Evolutionary conservation across 345 rosid species (phyloP), one percentile per base, ranked within the genome.

Genomic region (Brassica napus): DNA sequence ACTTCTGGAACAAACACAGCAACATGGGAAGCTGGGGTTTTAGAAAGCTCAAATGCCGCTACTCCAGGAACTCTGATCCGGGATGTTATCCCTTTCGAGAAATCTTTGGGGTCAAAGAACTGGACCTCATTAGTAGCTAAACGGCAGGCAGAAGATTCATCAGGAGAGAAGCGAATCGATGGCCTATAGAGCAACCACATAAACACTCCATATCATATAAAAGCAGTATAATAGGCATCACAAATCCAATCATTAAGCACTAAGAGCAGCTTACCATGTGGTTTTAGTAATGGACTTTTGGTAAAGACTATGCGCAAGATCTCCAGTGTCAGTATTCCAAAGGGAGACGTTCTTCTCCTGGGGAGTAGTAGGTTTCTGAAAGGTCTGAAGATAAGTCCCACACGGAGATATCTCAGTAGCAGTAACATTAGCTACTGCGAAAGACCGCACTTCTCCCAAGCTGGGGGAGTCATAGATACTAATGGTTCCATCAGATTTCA

Each of bases 1-100:
- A 92, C 86, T 83, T 95, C 99, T 9, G 97, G 96, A 82, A 95
- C 91, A 89, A 86, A 95, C 65, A 87, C 91, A 35, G 93, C 99
- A 74, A 95, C 83, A 77, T 95, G 90, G 39, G 94, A 88, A 34
- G 96, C 98, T 52, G 98, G 93, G 9, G 79, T 74, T 85, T 84
- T 85, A 18, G 99, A 93, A 52, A 95, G 94, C 91, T 91, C 94
- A 79, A 89, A 69, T 18, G 90, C 93, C 71, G 97, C 89, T 52
- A 93, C 82, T 1, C 96, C 90, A 42, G 93, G 96, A 80, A 88
- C 73, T 81, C 99, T 87, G 57, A 95, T 79, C 80, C 91, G 81
- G 54, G 89, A 71, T 31, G 72, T 65, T 34, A 93, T 75, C 57
- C 99, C 98, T 82, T 90, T 89, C 3, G 97, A 88, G 82, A 91